phyloP scores from a whole-genome alignment of 2,329 filamentous ascomycete species.

The Stagonosporopsis cucurbitacearum region DNA sequence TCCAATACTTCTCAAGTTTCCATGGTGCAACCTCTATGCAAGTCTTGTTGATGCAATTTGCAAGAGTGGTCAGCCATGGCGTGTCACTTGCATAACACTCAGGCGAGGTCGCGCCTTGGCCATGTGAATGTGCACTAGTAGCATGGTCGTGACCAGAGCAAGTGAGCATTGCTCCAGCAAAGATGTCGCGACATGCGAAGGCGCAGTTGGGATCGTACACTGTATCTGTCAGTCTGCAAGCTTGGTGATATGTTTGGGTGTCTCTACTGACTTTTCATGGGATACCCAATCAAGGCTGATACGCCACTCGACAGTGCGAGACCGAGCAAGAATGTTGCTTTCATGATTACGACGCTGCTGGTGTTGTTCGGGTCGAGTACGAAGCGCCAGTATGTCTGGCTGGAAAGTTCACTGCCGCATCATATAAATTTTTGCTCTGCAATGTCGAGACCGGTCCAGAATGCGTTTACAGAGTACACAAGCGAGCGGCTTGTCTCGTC shows the following conservation, averaged over 20 bases:
- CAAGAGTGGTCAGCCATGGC: slow-evolving; percentile 37
- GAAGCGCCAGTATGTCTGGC: not conserved
- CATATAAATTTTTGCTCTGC: not conserved
- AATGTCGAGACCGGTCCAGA: not conserved
- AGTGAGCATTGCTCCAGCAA: slow-evolving; percentile 21
- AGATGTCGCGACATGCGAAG: slow-evolving; percentile 28
- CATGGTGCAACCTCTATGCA: slow-evolving; percentile 26
- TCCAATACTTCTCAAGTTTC: slow-evolving; percentile 33
- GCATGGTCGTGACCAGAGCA: slow-evolving; percentile 24
- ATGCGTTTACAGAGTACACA: not conserved
- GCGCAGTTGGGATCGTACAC: slow-evolving; percentile 26
- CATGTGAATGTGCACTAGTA: slow-evolving; percentile 8
- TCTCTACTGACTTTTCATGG: slow-evolving; percentile 4
- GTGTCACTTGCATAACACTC: slow-evolving; percentile 35
- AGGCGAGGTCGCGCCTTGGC: slow-evolving; percentile 23
- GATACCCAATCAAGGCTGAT: slow-evolving; percentile 11
- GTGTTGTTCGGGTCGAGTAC: not conserved
- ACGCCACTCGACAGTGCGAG: slow-evolving; percentile 1
- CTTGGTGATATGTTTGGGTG: not conserved
- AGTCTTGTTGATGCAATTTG: slow-evolving; percentile 37
- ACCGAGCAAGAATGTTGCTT: not conserved
- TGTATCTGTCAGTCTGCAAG: not conserved
- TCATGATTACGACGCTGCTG: slow-evolving; percentile 1
- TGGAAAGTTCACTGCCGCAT: not conserved
- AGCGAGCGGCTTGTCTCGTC: not conserved